Conservation (phyloP, 176 grass and related monocot genomes). For the Cenchrus purpureus region DNA sequence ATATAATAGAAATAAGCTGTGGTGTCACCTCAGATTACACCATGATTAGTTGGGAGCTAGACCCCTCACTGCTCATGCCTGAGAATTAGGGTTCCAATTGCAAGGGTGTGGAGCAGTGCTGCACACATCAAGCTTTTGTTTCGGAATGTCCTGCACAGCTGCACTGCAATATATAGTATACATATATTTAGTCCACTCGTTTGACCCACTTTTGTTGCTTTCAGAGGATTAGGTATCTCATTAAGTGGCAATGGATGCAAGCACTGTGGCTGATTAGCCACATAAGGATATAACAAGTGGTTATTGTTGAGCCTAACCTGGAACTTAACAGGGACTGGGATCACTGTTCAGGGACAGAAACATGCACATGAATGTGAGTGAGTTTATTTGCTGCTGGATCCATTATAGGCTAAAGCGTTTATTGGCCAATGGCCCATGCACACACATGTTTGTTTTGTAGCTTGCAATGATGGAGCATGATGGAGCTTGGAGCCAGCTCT, state of each 20-base stretch:
- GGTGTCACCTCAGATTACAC: slow-evolving; percentile 37
- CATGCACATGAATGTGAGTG: slow-evolving; percentile 8
- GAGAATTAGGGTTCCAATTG: slow-evolving; percentile 18
- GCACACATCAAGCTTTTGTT: slow-evolving; percentile 14
- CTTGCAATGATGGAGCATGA: slow-evolving; percentile 42
- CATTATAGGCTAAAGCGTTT: slow-evolving; percentile 24
- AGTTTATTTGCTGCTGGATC: neutral
- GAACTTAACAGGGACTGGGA: neutral
- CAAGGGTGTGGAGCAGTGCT: slow-evolving; percentile 35
- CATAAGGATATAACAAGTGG: slow-evolving; percentile 6
- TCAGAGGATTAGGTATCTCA: slow-evolving; percentile 45
- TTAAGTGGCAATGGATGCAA: slow-evolving; percentile 6
- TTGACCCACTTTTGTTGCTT: slow-evolving; percentile 38
- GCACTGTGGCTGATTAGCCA: slow-evolving; percentile 32
- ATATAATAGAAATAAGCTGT: neutral
- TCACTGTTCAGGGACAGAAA: slow-evolving; percentile 31
- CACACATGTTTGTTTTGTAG: slow-evolving; percentile 17
- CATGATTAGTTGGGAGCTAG: slow-evolving; percentile 34
- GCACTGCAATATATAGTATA: slow-evolving; percentile 5
- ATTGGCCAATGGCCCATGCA: slow-evolving; percentile 37
- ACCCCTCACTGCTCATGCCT: slow-evolving; percentile 32
- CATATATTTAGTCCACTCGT: neutral
- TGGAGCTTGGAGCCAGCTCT: slow-evolving; percentile 37
- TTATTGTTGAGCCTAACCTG: slow-evolving; percentile 11
- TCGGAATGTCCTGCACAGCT: slow-evolving; percentile 27